Base-by-base conservation (phyloP, 1,139 yeast species). In the Candida sp. region DNA sequence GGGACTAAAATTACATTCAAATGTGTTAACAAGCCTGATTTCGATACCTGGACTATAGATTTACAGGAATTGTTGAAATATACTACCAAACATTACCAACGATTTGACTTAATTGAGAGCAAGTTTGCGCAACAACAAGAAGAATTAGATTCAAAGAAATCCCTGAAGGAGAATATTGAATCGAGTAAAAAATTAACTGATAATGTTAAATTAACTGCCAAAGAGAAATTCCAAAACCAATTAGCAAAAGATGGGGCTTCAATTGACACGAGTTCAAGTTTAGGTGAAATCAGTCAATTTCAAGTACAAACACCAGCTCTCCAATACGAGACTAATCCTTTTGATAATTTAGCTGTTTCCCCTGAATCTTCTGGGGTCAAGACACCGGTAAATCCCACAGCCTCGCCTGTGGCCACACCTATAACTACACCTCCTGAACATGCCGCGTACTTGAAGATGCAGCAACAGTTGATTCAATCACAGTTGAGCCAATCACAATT, bases 1-100 rank as follows among this genome's bases (percentile, higher is more conserved):
- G 53, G 59, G 15, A 67, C 65, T 39, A 70, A 65, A 51, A 54
- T 56, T 38, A 70, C 75, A 2, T 72, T 73, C 50, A 73, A 69
- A 48, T 72, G 78, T 48, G 57, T 59, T 42, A 62, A 53, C 33
- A 49, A 47, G 7, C 44, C 45, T 5, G 78, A 73, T 39, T 73
- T 58, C 43, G 47, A 49, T 19, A 54, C 57, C 38, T 73, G 78
- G 78, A 61, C 55, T 46, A 60, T 56, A 33, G 79, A 73, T 51
- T 60, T 73, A 46, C 57, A 55, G 32, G 75, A 72, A 50, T 57
- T 73, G 45, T 60, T 70, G 42, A 63, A 63, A 50, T 73, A 64
- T 53, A 73, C 70, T 8, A 46, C 57, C 39, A 57, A 66, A 37
- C 76, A 69, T 49, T 47, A 53, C 38, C 58, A 57, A 35, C 60